Evolutionary conservation across 1,284 basidiomycete species (phyloP), one percentile per base, ranked within the genome.

Genomic region (Neolentinus lepideus): DNA sequence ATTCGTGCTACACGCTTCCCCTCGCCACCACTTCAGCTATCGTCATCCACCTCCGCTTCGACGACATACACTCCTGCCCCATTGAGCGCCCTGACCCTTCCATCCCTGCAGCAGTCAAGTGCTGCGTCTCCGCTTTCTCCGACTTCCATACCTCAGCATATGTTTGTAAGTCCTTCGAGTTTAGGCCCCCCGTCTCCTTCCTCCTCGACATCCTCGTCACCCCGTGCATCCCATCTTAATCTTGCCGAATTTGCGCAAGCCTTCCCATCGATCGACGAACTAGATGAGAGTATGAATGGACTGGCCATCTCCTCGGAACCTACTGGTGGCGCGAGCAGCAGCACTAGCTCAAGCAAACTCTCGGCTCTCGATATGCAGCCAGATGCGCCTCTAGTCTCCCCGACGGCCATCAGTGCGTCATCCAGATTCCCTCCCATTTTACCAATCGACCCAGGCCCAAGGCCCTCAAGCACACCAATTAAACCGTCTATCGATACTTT

Each of bases 181-280:
- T 71, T 90, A 22, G 86, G 85, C 2, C 85, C 87, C 31, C 84
- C 88, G 4, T 90, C 88, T 2, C 88, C 88, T 2, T 73, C 79
- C 4, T 84, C 85, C 10, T 84, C 73, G 6, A 61, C 72, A 2
- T 67, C 71, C 2, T 71, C 71, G 6, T 75, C 73, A 0, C 72
- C 74, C 0, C 68, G 64, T 22, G 61, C 62, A 64, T 67, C 66
- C 58, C 69, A 67, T 61, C 69, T 68, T 4, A 72, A 63, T 38
- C 56, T 83, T 10, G 69, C 77, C 2, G 81, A 82, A 50, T 88
- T 89, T 62, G 69, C 76, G 2, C 76, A 80, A 53, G 67, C 76
- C 22, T 90, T 90, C 59, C 88, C 88, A 2, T 79, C 87, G 12
- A 87, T 90, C 61, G 84, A 88, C 62, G 87, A 90, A 64, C 70